Evolutionary conservation across 257 asterid genomes (phyloP).

Genomic region (Solanum chiquidenum): DNA sequence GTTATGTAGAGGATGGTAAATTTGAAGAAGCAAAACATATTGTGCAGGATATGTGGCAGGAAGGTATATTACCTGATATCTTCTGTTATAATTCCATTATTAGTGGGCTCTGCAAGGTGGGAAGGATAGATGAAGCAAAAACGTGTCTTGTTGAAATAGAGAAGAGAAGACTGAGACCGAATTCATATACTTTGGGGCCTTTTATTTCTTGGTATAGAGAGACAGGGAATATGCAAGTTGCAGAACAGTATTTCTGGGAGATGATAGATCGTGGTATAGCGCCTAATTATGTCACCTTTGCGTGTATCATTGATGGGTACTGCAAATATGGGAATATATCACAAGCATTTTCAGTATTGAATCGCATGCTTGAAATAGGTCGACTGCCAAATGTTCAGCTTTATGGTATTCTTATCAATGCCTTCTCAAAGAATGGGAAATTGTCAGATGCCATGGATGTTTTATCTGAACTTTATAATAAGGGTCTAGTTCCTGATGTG

Average conservation of each 20-base stretch:
- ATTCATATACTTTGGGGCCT: slow-evolving; percentile 70
- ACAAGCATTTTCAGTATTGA: slow-evolving; percentile 52
- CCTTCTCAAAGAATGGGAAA: slow-evolving; percentile 60
- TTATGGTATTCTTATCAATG: slow-evolving; percentile 55
- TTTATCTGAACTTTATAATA: slow-evolving; percentile 45
- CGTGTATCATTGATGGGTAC: slow-evolving; percentile 55
- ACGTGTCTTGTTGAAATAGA: slow-evolving; percentile 42
- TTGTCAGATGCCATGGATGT: slow-evolving; percentile 56
- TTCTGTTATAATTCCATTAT: slow-evolving; percentile 61
- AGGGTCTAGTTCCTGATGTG: slow-evolving; percentile 61
- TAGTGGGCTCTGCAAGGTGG: slow-evolving; percentile 62
- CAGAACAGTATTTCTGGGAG: slow-evolving; percentile 53
- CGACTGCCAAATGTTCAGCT: slow-evolving; percentile 53
- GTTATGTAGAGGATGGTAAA: slow-evolving; percentile 45
- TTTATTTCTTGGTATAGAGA: slow-evolving; percentile 50
- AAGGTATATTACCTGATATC: slow-evolving; percentile 57
- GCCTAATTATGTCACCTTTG: slow-evolving; percentile 48
- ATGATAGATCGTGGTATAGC: slow-evolving; percentile 59
- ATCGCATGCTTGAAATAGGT: slow-evolving; percentile 32
- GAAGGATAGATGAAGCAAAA: slow-evolving; percentile 63
- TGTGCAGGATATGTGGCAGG: slow-evolving; percentile 60
- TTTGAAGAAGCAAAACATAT: slow-evolving; percentile 51
- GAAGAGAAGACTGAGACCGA: slow-evolving; percentile 48
- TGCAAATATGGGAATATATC: slow-evolving; percentile 49
- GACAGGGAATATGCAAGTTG: slow-evolving; percentile 50